Percentiles rank a stretch among this genome's conserved stretches.
Conservation (phyloP, 495 filamentous ascomycete species). For the Podospora comata region DNA sequence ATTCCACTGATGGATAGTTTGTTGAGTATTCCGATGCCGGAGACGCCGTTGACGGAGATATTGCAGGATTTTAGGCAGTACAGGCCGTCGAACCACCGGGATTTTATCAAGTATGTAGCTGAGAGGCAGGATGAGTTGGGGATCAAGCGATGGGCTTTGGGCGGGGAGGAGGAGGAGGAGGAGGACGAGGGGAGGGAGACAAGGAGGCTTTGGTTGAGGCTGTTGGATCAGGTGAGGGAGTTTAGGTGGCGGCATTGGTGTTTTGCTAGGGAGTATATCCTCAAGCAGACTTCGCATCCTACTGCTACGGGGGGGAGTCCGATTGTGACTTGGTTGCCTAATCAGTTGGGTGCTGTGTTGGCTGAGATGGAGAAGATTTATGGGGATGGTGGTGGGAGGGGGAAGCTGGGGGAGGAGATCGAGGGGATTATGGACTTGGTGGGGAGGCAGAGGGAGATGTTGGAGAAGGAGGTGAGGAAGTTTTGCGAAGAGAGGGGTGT, state of each 20-base stretch:
- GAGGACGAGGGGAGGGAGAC: conserved; percentile 37
- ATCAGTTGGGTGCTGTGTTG: conserved; percentile 76
- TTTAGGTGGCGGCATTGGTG: conserved; percentile 95
- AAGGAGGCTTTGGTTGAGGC: conserved; percentile 60
- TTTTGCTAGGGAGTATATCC: conserved; percentile 91
- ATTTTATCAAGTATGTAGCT: conserved; percentile 72
- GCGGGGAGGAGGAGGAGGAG: conserved; percentile 28
- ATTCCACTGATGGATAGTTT: conserved; percentile 85
- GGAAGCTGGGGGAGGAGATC: conserved; percentile 35
- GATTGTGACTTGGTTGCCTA: conserved; percentile 88
- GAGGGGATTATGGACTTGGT: conserved; percentile 69
- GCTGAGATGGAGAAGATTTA: conserved; percentile 67
- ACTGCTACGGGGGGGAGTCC: conserved; percentile 89
- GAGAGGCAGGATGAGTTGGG: conserved; percentile 52
- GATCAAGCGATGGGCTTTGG: conserved; percentile 60
- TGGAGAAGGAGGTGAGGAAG: conserved; percentile 74
- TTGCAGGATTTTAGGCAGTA: conserved; percentile 82
- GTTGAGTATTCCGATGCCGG: conserved; percentile 73
- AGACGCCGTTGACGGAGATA: conserved; percentile 79
- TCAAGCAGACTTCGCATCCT: conserved; percentile 75
- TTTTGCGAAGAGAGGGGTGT: conserved; percentile 73
- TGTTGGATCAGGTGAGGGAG: conserved; percentile 79
- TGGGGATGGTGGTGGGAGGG: conserved; percentile 44
- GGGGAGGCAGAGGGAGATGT: conserved; percentile 61
- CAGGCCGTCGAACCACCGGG: conserved; percentile 77